Conservation (phyloP, 2,329 filamentous ascomycete genomes). For the Penicillium palitans region DNA sequence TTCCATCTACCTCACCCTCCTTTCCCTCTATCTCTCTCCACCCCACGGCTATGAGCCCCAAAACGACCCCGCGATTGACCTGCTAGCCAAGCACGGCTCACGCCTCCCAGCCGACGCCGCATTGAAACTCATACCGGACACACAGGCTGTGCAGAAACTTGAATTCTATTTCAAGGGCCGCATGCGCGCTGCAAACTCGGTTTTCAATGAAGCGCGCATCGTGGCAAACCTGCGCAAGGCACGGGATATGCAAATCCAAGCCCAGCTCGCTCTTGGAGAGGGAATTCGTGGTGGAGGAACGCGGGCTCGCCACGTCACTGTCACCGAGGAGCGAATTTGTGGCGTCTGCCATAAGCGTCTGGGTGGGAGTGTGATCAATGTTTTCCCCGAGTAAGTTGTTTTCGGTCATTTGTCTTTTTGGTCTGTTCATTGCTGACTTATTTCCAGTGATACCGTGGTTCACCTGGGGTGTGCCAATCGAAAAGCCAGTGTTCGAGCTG, state of each 20-base stretch:
- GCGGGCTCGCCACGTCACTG: constrained; percentile 69
- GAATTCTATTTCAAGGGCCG: constrained; percentile 90
- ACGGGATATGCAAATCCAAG: constrained; percentile 75
- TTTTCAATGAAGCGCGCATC: constrained; percentile 77
- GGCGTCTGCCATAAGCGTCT: constrained; percentile 91
- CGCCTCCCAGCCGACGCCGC: constrained; percentile 86
- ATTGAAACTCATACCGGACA: constrained; percentile 78
- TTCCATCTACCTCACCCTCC: constrained; percentile 88
- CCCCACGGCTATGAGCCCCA: constrained; percentile 70
- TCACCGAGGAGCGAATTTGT: constrained; percentile 86
- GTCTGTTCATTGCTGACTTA: constrained; percentile 19
- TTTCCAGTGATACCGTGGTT: constrained; percentile 59
- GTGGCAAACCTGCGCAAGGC: constrained; percentile 74
- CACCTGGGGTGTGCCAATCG: constrained; percentile 74
- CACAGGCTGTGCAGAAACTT: constrained; percentile 74
- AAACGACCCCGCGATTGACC: constrained; percentile 75
- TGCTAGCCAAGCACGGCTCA: constrained; percentile 90
- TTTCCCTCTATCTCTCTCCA: constrained; percentile 85
- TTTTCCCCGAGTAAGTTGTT: constrained; percentile 72
- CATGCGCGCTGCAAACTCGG: constrained; percentile 80
- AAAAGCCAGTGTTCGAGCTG: constrained; percentile 30
- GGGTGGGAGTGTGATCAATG: constrained; percentile 85
- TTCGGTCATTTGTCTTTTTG: not conserved
- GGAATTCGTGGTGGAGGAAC: constrained; percentile 54
- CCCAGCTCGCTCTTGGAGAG: constrained; percentile 71